These are phyloP conservation scores for Durio zibethinus DNA, from an alignment of 345 rosid species.

Conservation along the genomic window DNA sequence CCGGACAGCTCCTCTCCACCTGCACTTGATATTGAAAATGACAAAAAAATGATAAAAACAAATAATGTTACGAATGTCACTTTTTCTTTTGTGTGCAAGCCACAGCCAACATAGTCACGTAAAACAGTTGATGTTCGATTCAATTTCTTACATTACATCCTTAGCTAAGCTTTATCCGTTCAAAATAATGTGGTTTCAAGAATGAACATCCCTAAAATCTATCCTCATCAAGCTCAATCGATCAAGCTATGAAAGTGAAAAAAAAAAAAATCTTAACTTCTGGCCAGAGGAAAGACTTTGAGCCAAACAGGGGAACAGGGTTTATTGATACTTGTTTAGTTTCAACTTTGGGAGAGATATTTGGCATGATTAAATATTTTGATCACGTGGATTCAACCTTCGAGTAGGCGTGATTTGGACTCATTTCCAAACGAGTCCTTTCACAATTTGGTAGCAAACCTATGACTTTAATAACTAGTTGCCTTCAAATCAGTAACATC, in stretches of 20 bases:
- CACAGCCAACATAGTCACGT: not conserved
- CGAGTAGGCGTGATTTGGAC: not conserved
- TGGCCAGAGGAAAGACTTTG: not conserved
- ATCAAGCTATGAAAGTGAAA: conserved; percentile 14
- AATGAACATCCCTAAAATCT: no score
- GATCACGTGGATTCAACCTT: not conserved
- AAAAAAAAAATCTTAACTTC: conserved; percentile 12
- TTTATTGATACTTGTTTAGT: no score
- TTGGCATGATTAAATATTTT: not conserved
- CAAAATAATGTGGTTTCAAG: not conserved
- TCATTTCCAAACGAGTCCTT: not conserved
- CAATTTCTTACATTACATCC: not conserved
- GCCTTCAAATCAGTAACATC: not conserved
- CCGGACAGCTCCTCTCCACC: not conserved
- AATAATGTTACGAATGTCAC: not conserved
- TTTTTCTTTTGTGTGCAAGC: not conserved
- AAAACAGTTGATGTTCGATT: not conserved
- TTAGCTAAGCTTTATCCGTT: not conserved
- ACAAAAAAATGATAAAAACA: no score
- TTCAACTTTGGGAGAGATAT: not conserved
- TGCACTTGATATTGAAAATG: not conserved
- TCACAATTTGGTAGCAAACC: not conserved
- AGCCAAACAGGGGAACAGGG: not conserved
- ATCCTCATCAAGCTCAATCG: not conserved
- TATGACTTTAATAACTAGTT: not conserved